These are phyloP conservation scores for Macrolepiota albuminosa DNA, from an alignment of 768 basidiomycete species.

Conservation along the genomic window DNA sequence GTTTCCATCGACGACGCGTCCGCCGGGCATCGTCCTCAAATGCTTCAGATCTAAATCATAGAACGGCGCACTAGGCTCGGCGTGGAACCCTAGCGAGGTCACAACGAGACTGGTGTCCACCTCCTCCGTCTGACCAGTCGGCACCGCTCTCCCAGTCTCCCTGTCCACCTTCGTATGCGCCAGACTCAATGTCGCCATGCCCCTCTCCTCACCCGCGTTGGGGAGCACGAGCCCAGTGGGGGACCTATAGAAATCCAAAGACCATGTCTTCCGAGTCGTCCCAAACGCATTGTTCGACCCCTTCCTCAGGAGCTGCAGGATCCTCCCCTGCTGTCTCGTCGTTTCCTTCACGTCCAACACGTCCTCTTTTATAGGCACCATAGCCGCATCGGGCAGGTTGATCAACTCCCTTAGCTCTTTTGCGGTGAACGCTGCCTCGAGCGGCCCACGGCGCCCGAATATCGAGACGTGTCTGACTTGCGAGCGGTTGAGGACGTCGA, in stretches of 20 bases:
- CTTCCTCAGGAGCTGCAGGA: constrained; percentile 59
- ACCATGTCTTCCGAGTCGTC: constrained; percentile 64
- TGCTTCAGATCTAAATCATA: constrained; percentile 54
- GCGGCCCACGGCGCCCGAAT: constrained; percentile 80
- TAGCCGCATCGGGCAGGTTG: constrained; percentile 55
- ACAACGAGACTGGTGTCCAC: constrained; percentile 73
- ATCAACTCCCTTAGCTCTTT: constrained; percentile 92
- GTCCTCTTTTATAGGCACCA: constrained; percentile 54
- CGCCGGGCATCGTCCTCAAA: constrained; percentile 47
- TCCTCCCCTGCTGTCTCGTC: constrained; percentile 62
- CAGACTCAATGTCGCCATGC: constrained; percentile 40
- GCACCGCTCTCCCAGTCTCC: constrained; percentile 39
- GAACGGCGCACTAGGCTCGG: constrained; percentile 55
- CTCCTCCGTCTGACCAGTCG: constrained; percentile 49
- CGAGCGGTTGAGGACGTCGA: constrained; percentile 61
- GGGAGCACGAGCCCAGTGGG: constrained; percentile 43
- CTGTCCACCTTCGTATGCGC: constrained; percentile 59
- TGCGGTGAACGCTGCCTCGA: constrained; percentile 85
- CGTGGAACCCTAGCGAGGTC: constrained; percentile 83
- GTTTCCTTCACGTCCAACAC: constrained; percentile 20
- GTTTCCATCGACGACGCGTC: constrained; percentile 34
- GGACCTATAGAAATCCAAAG: constrained; percentile 76
- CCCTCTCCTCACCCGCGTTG: constrained; percentile 13
- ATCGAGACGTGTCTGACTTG: constrained; percentile 74
- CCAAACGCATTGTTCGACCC: constrained; percentile 52